Percentiles rank a stretch among this genome's conserved stretches.
Evolutionary conservation across 345 rosid genomes (phyloP).

Genomic region (Hypericum perforatum): DNA sequence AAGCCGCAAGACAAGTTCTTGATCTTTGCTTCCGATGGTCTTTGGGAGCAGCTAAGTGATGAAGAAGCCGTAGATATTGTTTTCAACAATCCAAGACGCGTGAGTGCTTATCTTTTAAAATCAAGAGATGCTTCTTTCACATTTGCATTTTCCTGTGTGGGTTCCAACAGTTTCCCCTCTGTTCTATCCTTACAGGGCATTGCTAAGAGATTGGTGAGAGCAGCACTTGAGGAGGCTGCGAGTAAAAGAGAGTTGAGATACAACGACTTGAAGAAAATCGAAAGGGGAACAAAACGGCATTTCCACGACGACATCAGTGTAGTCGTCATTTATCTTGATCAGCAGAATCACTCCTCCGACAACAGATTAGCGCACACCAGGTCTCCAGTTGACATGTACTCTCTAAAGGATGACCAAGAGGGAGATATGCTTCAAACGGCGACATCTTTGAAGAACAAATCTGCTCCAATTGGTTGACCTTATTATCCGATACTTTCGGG

Average conservation of each 20-base stretch:
- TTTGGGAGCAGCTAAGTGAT: constrained; percentile 95
- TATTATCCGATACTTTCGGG: too few species aligned
- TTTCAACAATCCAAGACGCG: constrained; percentile 72
- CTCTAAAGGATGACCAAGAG: too few species aligned
- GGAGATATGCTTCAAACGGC: too few species aligned
- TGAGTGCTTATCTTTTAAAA: constrained; percentile 33
- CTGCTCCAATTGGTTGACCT: too few species aligned
- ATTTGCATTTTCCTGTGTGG: background rate
- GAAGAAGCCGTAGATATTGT: constrained; percentile 83
- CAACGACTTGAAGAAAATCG: constrained; percentile 18
- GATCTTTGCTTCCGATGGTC: constrained; percentile 98
- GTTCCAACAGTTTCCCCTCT: background rate
- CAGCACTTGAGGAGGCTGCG: constrained; percentile 24
- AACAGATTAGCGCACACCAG: too few species aligned
- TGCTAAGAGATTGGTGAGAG: constrained; percentile 27
- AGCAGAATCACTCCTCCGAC: too few species aligned
- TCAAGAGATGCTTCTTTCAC: too few species aligned
- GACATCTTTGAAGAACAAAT: too few species aligned
- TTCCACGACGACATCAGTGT: constrained; percentile 28
- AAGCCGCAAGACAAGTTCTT: constrained; percentile 68
- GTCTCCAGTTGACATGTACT: too few species aligned
- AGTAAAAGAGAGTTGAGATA: constrained; percentile 28
- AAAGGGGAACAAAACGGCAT: constrained; percentile 18
- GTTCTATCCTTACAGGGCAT: constrained; percentile 17
- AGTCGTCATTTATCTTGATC: constrained; percentile 14